Evolutionary conservation across 1,284 basidiomycete species (phyloP).

Genomic region (Ustilago xerochloae): DNA sequence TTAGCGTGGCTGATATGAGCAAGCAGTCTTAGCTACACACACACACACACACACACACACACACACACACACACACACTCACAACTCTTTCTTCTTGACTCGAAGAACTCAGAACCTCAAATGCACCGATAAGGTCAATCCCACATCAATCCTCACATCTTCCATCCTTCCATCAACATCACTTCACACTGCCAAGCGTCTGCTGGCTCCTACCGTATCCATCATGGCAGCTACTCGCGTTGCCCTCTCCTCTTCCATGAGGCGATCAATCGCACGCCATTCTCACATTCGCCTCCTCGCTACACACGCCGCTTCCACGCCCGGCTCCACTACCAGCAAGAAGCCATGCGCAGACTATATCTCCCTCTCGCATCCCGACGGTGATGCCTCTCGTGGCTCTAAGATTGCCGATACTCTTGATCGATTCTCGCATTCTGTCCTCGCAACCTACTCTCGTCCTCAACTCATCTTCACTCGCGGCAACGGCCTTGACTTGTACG

Average conservation of each 20-base stretch:
- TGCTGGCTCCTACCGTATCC: background rate
- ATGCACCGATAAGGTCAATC: background rate
- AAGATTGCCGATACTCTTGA: constrained; percentile 50
- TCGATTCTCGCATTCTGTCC: constrained; percentile 60
- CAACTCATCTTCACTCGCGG: constrained; percentile 64
- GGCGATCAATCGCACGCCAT: constrained; percentile 25
- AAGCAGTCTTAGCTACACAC: constrained; percentile 1
- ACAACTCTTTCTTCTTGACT: background rate
- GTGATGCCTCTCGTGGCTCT: constrained; percentile 40
- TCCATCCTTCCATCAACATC: background rate
- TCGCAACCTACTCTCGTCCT: constrained; percentile 66
- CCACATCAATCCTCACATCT: background rate
- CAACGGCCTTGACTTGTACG: constrained; percentile 62
- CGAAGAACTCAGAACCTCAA: background rate
- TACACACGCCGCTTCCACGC: constrained; percentile 25
- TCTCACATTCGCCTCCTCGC: constrained; percentile 32
- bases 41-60: background rate
- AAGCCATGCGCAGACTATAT: constrained; percentile 62
- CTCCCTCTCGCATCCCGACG: constrained; percentile 60
- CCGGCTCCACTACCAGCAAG: constrained; percentile 7
- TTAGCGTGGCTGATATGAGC: background rate
- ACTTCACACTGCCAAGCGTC: background rate
- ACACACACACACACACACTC: background rate
- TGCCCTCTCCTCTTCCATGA: constrained; percentile 17
- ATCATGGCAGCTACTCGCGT: constrained; percentile 30